Base-by-base conservation (phyloP, 176 grass and related monocot genomes). In the Avena atlantica region DNA sequence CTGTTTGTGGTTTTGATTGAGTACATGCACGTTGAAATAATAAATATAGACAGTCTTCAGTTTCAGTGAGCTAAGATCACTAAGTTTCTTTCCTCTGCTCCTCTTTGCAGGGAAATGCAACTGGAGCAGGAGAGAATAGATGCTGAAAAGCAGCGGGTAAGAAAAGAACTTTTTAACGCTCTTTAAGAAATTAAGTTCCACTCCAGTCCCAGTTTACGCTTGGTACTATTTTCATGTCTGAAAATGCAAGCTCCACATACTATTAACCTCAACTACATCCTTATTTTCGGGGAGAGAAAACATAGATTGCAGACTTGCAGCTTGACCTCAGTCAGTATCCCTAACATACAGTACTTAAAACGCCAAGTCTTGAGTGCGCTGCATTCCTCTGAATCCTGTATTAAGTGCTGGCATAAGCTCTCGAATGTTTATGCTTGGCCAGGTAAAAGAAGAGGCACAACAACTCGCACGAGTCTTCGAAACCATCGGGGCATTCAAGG, bases 401-500 rank as follows among this genome's bases (percentile, higher is more conserved):
- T 2, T 34, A 5, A 0, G 6, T 60, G 48, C 52, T 80, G 6
- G 8, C 49, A 45, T 73, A 60, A 51, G 15, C 60, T 61, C n/a
- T 5, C 12, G 57, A 85, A 27, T 75, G 2, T 70, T 37, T 24
- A 21, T 84, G 7, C 73, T 83, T 89, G 81, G 85, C 5, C 83
- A 98, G 96, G 96, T 98, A 34, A 91, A 93, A 93, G 96, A 98
- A 85, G 96, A 94, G 45, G 92, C 93, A 56, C 88, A 96, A 27
- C 93, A 98, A 74, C 90, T 98, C 60, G 92, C 96, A 2, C 81
- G 89, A 64, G 84, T 98, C 14, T 91, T 98, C 34, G 92, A 98
- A 76, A 91, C 96, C 8, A 90, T 98, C 4, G 93, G 96, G 25
- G 88, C 93, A 25, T 98, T 98, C 86, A 98, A 98, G 89, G 85